A percentile compares a stretch with the other conserved stretches of the same genome.
Conservation (phyloP, 805 yeast genomes). For the Pichia membranifaciens region DNA sequence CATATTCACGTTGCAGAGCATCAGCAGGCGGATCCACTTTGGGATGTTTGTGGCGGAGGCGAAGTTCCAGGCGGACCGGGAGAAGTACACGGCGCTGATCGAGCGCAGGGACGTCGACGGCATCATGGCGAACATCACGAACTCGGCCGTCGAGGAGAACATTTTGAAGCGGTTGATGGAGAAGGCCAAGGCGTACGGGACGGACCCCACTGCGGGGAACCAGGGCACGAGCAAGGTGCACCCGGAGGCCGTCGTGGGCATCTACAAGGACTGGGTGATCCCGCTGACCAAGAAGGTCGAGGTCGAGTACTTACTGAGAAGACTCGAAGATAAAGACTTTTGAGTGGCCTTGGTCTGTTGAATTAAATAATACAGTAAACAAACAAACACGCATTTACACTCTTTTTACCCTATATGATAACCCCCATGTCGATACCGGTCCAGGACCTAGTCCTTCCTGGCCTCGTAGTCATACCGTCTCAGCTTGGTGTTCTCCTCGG, state of each 20-base stretch:
- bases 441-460: too few relatives aligned
- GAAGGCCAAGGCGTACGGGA: slow-evolving; percentile 83
- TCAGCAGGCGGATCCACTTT: slow-evolving; percentile 90
- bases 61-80: slow-evolving; percentile 68
- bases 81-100: slow-evolving; percentile 59
- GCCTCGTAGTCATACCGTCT: slow-evolving; percentile 1
- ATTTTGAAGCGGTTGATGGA: slow-evolving; percentile 71
- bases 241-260: slow-evolving; percentile 73
- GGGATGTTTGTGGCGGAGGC: slow-evolving; percentile 98
- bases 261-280: slow-evolving; percentile 83
- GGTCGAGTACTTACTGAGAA: slow-evolving; percentile 79
- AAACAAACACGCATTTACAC: too few relatives aligned
- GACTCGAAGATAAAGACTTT: slow-evolving; percentile 54
- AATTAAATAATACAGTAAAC: too few relatives aligned
- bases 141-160: slow-evolving; percentile 76
- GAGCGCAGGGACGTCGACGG: slow-evolving; percentile 59
- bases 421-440: too few relatives aligned
- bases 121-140: slow-evolving; percentile 77
- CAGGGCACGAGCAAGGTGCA: slow-evolving; percentile 66
- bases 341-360: too few relatives aligned
- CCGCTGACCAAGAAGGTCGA: slow-evolving; percentile 95
- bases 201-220: slow-evolving; percentile 77
- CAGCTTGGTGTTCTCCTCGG: background rate
- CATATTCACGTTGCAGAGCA: slow-evolving; percentile 79
- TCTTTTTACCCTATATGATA: too few relatives aligned